Evolutionary conservation across 2,329 filamentous ascomycete species (phyloP), one percentile per base, ranked within the genome.

Genomic region (Tolypocladium sp.): DNA sequence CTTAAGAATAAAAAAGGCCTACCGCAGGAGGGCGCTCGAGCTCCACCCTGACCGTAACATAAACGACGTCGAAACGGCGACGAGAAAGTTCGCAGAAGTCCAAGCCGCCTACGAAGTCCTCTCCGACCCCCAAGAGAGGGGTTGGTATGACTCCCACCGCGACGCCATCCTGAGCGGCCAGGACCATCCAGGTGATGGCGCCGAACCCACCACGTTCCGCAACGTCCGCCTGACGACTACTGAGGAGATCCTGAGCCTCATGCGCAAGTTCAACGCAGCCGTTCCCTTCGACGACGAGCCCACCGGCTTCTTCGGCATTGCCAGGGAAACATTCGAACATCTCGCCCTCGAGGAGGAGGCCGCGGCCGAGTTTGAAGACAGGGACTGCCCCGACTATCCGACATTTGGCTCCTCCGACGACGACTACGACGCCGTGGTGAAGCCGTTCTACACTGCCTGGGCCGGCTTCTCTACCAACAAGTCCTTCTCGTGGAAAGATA

Each of bases 91-190:
- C 71, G 92, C 94, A 56, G 92, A 97, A 70, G 82, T 97, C 35
- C 93, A 97, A 72, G 83, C 92, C 41, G 94, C 94, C 54, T 96
- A 99, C 71, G 91, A 97, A 72, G 85, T 99, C n/a, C 83, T 99
- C 1, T 96, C 92, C 2, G 94, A 99, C 71, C 87, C 92, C 13
- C 93, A 99, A 71, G 94, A 99, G 73, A 86, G 94, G 66, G 89
- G 92, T 38, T 99, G 94, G 94, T 99, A 99, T 76, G 93, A 99
- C 74, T 92, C 92, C 3, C 94, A 99, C 70, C 88, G 91, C 61
- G 87, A 92, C 65, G 86, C 89, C 56, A 95, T 97, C 62, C 77
- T 97, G 62, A 82, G 83, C 37, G 88, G 87, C 44, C 80, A 83
- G 59, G 83, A 86, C 58, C 64, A 70, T 38, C 72, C 73, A 35